These are phyloP conservation scores for Bolboschoenoplectus hybrid DNA, from an alignment of 202 grass and related monocot genomes.

Conservation along the genomic window DNA sequence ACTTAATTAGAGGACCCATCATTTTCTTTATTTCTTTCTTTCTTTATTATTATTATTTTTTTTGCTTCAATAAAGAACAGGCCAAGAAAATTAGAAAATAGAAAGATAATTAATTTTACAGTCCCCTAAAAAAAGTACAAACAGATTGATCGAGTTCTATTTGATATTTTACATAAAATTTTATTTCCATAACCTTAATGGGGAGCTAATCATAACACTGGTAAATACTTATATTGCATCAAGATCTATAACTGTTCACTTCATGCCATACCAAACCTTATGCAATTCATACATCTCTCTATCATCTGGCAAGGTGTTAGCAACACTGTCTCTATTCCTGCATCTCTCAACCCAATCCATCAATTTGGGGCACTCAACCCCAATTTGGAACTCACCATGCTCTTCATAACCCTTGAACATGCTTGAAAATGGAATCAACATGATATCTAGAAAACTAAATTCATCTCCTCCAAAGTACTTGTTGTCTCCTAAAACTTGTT, in stretches of 20 bases:
- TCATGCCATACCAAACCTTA: slow-evolving; percentile 32
- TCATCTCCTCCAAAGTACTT: slow-evolving; percentile 40
- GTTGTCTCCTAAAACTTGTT: slow-evolving; percentile 41
- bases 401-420: slow-evolving; percentile 41
- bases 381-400: neutral
- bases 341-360: slow-evolving; percentile 47
- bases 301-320: neutral
- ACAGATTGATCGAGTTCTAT: no score
- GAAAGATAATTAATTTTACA: neutral
- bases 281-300: slow-evolving; percentile 38
- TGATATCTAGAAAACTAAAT: slow-evolving; percentile 48
- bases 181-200: neutral
- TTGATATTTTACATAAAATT: no score
- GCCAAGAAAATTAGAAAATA: neutral
- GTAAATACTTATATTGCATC: neutral
- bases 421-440: slow-evolving; percentile 24
- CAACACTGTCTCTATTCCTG: slow-evolving; percentile 46
- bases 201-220: neutral
- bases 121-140: no score
- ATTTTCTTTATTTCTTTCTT: neutral
- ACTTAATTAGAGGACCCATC: no score
- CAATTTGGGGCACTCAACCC: slow-evolving; percentile 33
- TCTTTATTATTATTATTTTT: neutral
- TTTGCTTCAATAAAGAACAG: neutral
- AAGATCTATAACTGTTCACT: slow-evolving; percentile 23